These are phyloP conservation scores for Malassezia restricta DNA, from an alignment of 1,284 basidiomycete genomes.

Conservation along the genomic window DNA sequence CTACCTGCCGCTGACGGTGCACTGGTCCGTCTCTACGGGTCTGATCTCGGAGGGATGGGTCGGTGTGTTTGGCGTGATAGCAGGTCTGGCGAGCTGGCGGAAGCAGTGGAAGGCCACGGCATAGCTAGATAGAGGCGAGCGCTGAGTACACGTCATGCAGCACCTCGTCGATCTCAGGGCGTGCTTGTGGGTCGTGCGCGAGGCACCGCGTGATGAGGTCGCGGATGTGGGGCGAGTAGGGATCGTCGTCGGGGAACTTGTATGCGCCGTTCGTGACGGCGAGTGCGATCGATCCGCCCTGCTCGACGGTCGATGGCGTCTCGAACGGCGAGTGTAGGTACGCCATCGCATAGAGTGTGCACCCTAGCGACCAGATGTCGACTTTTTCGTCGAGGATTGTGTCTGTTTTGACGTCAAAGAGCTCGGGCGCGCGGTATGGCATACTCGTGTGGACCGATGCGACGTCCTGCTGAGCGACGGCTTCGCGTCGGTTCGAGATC, in stretches of 20 bases:
- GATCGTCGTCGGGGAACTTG: conserved; percentile 35
- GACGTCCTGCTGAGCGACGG: conserved; percentile 48
- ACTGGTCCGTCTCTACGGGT: conserved; percentile 55
- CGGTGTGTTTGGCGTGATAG: conserved; percentile 43
- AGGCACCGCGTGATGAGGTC: conserved; percentile 37
- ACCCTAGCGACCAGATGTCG: conserved; percentile 46
- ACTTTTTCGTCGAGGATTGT: conserved; percentile 39
- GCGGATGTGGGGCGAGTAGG: conserved; percentile 32
- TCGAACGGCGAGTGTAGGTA: conserved; percentile 46
- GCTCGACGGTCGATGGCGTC: conserved; percentile 42
- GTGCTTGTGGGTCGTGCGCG: conserved; percentile 26
- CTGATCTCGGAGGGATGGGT: conserved; percentile 39
- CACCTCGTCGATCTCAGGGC: conserved; percentile 35
- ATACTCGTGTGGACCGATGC: conserved; percentile 43
- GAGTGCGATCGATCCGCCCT: conserved; percentile 44
- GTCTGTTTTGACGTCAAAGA: conserved; percentile 45
- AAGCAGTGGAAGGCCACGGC: conserved; percentile 31
- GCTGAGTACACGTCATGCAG: conserved; percentile 26
- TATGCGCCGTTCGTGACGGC: conserved; percentile 43
- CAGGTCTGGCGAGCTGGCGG: conserved; percentile 32
- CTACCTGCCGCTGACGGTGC: conserved; percentile 66
- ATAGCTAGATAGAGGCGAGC: not conserved
- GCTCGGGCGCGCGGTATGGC: conserved; percentile 46
- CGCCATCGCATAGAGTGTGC: conserved; percentile 38
- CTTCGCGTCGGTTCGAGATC: conserved; percentile 69